Evolutionary conservation across 371 early-diverging fungal species (phyloP).

Genomic region (Rhizomucor miehei): DNA sequence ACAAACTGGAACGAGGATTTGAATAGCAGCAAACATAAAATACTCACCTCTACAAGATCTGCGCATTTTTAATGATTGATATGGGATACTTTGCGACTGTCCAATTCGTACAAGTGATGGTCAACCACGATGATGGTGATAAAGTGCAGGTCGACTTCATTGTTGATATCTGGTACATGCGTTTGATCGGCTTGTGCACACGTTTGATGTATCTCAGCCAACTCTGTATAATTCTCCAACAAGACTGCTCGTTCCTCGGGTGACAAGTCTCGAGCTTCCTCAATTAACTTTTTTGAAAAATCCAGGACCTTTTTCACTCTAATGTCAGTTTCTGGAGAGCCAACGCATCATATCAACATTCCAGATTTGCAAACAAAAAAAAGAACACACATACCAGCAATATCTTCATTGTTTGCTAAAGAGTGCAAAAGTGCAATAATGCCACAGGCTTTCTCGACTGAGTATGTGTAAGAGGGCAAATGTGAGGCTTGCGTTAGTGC

Average conservation of each 20-base stretch:
- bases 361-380: too few relatives aligned
- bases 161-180: constrained; percentile 64
- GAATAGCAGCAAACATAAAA: too few relatives aligned
- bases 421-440: constrained; percentile 82
- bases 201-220: constrained; percentile 58
- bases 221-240: constrained; percentile 57
- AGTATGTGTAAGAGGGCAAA: too few relatives aligned
- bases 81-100: constrained; percentile 80
- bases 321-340: background rate
- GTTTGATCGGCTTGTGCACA: constrained; percentile 80
- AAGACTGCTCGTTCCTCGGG: constrained; percentile 71
- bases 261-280: constrained; percentile 51
- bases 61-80: constrained; percentile 77
- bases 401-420: constrained; percentile 56
- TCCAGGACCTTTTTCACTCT: constrained; percentile 44
- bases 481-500: too few relatives aligned
- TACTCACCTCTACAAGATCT: constrained; percentile 57
- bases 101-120: constrained; percentile 82
- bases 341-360: too few relatives aligned
- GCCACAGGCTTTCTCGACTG: constrained; percentile 91
- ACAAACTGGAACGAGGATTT: too few relatives aligned
- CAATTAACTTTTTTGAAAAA: constrained; percentile 60
- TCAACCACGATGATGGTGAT: constrained; percentile 75
- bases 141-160: constrained; percentile 81
- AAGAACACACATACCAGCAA: constrained; percentile 39